These are phyloP conservation scores for Chaetomium sp. DNA, from an alignment of 2,329 filamentous ascomycete genomes.

Conservation along the genomic window DNA sequence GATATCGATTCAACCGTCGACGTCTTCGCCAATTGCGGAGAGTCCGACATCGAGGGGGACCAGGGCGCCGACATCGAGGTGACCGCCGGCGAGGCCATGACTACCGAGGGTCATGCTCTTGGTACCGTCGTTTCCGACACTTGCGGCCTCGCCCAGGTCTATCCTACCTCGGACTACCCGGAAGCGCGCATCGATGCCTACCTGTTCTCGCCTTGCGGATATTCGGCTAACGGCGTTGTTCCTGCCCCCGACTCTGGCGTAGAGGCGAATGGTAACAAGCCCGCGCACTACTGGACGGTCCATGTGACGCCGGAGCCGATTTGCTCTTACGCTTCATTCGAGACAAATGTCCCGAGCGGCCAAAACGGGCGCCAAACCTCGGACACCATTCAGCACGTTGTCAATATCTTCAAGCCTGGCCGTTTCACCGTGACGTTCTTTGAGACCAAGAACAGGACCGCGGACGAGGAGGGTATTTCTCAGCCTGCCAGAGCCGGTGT, in stretches of 20 bases:
- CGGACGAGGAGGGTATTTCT: slow-evolving; percentile 23
- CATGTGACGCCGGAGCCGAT: slow-evolving; percentile 97
- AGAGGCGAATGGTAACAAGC: slow-evolving; percentile 49
- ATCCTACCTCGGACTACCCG: slow-evolving; percentile 82
- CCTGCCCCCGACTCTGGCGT: slow-evolving; percentile 66
- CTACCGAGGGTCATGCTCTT: slow-evolving; percentile 90
- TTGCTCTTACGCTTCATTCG: slow-evolving; percentile 96
- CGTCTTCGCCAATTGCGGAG: slow-evolving; percentile 72
- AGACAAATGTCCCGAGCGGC: slow-evolving; percentile 92
- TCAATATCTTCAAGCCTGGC: slow-evolving; percentile 95
- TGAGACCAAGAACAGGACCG: slow-evolving; percentile 69
- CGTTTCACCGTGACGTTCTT: slow-evolving; percentile 97
- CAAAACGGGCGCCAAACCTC: slow-evolving; percentile 86
- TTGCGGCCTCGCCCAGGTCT: slow-evolving; percentile 87
- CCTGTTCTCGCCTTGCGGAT: slow-evolving; percentile 93
- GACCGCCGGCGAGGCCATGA: slow-evolving; percentile 62
- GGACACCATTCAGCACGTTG: slow-evolving; percentile 91
- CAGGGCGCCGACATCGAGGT: slow-evolving; percentile 61
- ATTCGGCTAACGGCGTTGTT: slow-evolving; percentile 94
- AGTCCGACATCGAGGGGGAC: slow-evolving; percentile 51
- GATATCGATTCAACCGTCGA: slow-evolving; percentile 65
- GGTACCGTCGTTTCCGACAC: slow-evolving; percentile 89
- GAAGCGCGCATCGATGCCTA: slow-evolving; percentile 95
- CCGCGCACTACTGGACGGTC: slow-evolving; percentile 93
- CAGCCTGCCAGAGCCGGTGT: slow-evolving; percentile 39